These are phyloP conservation scores for Amauroascus niger DNA, from an alignment of 2,329 filamentous ascomycete genomes.

Conservation along the genomic window DNA sequence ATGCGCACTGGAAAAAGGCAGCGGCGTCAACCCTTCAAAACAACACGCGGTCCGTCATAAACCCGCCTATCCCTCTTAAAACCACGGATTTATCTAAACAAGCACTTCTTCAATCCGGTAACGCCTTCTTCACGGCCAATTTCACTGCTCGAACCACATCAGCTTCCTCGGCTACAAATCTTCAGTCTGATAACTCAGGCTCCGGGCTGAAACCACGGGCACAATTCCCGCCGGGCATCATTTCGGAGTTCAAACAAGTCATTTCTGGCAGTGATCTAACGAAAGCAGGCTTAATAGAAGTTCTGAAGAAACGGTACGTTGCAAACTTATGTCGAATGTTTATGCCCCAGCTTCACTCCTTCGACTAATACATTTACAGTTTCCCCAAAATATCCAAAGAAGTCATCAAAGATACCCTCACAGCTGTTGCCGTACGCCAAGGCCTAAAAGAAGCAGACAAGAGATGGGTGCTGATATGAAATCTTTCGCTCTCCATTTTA, in stretches of 20 bases:
- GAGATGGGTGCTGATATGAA: slow-evolving; percentile 48
- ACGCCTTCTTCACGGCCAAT: not conserved
- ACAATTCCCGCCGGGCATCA: slow-evolving; percentile 49
- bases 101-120: not conserved
- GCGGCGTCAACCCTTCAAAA: slow-evolving; percentile 19
- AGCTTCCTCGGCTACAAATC: slow-evolving; percentile 14
- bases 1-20: slow-evolving; percentile 59
- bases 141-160: not conserved
- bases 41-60: slow-evolving; percentile 12
- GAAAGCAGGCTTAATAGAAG: slow-evolving; percentile 64
- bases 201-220: slow-evolving; percentile 25
- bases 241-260: slow-evolving; percentile 58
- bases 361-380: slow-evolving; percentile 27
- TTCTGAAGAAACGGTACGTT: slow-evolving; percentile 58
- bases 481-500: no score
- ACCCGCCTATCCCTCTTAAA: slow-evolving; percentile 1
- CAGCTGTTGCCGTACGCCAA: slow-evolving; percentile 53
- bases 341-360: not conserved
- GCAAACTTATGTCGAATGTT: not conserved
- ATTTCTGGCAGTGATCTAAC: slow-evolving; percentile 62
- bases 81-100: slow-evolving; percentile 10
- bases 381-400: slow-evolving; percentile 62
- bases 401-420: slow-evolving; percentile 61
- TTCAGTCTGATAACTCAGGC: not conserved
- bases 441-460: slow-evolving; percentile 55